Evolutionary conservation across 306 rosid genomes (phyloP).

Genomic region (Glycyrrhiza uralensis): DNA sequence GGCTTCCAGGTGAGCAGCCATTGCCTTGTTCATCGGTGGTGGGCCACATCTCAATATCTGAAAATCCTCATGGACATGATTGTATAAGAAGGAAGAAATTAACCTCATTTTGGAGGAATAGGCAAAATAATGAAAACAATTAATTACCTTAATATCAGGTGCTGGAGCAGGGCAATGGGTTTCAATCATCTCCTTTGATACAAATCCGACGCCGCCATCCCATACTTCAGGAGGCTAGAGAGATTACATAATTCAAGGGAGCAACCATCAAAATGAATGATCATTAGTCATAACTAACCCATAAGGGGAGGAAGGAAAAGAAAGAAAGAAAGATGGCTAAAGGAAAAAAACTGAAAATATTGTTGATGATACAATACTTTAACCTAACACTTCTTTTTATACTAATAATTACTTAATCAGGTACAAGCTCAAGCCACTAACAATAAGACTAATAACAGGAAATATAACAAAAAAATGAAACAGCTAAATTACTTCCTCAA

Average conservation of each 20-base stretch:
- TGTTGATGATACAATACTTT: not conserved
- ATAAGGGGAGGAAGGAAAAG: not conserved
- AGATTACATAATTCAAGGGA: slow-evolving; percentile 19
- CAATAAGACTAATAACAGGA: not conserved
- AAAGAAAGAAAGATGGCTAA: not conserved
- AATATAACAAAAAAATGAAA: no score
- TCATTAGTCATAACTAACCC: not conserved
- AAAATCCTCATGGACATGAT: slow-evolving; percentile 5
- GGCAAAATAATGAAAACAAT: not conserved
- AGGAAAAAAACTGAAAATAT: no score
- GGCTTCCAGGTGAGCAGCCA: slow-evolving; percentile 77
- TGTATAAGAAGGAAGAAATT: no score
- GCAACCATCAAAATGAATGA: not conserved
- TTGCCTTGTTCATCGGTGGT: slow-evolving; percentile 99
- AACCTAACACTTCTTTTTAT: not conserved
- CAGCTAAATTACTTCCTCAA: not conserved
- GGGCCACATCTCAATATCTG: slow-evolving; percentile 95
- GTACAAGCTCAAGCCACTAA: not conserved
- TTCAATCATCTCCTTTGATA: slow-evolving; percentile 88
- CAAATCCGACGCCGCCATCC: slow-evolving; percentile 92
- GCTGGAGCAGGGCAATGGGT: slow-evolving; percentile 80
- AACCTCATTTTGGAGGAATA: not conserved
- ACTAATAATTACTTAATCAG: not conserved
- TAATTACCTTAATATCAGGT: slow-evolving; percentile 64
- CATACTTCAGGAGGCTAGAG: slow-evolving; percentile 86